Percentiles rank a stretch among this genome's conserved stretches.
phyloP scores from a whole-genome alignment of 208 protist genomes.

The Trypanosoma lewisi region DNA sequence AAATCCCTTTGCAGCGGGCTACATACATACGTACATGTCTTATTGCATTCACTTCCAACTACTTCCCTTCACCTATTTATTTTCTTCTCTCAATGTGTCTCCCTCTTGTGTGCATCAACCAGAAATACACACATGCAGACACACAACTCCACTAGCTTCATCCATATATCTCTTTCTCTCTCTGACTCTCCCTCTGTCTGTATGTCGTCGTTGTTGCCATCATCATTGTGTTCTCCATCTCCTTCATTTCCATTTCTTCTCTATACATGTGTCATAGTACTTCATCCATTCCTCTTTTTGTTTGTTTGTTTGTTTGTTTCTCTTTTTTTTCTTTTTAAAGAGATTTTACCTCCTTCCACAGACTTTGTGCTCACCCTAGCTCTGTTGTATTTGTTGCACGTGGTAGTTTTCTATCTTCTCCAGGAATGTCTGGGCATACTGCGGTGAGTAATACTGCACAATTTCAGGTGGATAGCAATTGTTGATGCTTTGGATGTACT shows the following conservation, averaged over 20 bases:
- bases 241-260: not conserved
- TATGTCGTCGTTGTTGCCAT: not conserved
- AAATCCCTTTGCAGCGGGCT: too few relatives aligned
- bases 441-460: conserved; percentile 98
- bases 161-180: too few relatives aligned
- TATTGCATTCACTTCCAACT: too few relatives aligned
- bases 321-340: not conserved
- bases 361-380: conserved; percentile 28
- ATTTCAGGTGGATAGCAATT: conserved; percentile 97
- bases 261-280: not conserved
- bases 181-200: not conserved
- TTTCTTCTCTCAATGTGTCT: not conserved
- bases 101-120: not conserved
- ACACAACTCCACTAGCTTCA: not conserved
- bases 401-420: conserved; percentile 95
- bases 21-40: too few relatives aligned
- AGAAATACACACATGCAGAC: not conserved
- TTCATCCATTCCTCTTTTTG: not conserved
- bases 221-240: not conserved
- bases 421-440: conserved; percentile 94
- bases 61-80: not conserved
- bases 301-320: too few relatives aligned
- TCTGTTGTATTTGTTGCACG: conserved; percentile 80
- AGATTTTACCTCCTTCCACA: not conserved
- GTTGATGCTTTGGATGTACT: conserved; percentile 97